Conservation (phyloP, 495 filamentous ascomycete species). For the Hyaloscypha hepaticicola region DNA sequence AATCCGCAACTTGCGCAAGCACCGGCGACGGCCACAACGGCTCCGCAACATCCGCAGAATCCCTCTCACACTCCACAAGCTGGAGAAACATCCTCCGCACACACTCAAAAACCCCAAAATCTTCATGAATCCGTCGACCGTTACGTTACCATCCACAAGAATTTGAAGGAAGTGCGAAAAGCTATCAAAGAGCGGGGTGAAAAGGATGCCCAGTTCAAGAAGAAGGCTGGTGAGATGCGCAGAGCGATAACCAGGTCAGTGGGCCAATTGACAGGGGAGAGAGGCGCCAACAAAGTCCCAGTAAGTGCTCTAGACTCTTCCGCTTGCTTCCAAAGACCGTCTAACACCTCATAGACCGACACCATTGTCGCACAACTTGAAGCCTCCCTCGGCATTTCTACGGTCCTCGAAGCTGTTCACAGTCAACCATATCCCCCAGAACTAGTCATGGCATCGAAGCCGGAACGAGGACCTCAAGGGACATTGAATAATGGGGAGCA, state of each 20-base stretch:
- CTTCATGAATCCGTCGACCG: not conserved
- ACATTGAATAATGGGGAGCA: slow-evolving; percentile 51
- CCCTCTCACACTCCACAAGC: not conserved
- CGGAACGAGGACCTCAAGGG: slow-evolving; percentile 46
- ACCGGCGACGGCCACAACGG: not conserved
- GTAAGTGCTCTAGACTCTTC: slow-evolving; percentile 39
- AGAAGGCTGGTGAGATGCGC: slow-evolving; percentile 70
- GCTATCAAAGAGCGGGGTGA: slow-evolving; percentile 48
- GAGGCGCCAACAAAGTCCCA: slow-evolving; percentile 57
- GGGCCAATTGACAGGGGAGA: slow-evolving; percentile 69
- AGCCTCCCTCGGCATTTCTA: not conserved
- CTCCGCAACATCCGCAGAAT: not conserved
- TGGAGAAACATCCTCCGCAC: not conserved
- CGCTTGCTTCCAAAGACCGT: not conserved
- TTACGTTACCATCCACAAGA: slow-evolving; percentile 68
- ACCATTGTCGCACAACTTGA: not conserved
- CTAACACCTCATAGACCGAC: not conserved
- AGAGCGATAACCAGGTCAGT: slow-evolving; percentile 67
- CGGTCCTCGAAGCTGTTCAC: not conserved
- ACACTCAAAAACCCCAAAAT: not conserved
- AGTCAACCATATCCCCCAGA: not conserved
- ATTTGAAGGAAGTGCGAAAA: slow-evolving; percentile 69
- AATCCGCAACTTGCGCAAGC: not conserved
- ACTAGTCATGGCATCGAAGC: not conserved
- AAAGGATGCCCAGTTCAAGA: slow-evolving; percentile 57